Base-by-base conservation (phyloP, 208 protist genomes). In the Acanthamoeba royreba region DNA sequence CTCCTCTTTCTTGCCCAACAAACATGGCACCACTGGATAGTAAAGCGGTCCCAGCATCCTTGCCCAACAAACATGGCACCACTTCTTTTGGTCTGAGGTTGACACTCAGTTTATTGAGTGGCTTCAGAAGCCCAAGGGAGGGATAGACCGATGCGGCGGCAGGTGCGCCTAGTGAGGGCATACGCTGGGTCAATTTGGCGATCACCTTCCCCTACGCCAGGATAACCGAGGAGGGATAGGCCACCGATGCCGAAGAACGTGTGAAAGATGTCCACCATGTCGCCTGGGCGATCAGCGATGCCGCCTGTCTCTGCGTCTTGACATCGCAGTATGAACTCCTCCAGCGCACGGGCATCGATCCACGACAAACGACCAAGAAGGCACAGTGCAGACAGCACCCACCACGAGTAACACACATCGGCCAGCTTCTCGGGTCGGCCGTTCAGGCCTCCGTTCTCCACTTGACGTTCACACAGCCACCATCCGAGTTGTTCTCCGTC, bases 351-450 rank as follows among this genome's bases (percentile, higher is more conserved):
- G 13, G 89, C 94, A 95, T 99, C 97, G 63, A 99, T 99, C 98
- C 98, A 99, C 63, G 98, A 81, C 4, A 98, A 85, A 2, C 97
- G 94, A 0, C 98, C 97, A 19, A 99, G 95, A 49, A 99, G 98
- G 11, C 95, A 94, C 19, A 99, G 94, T 2, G 99, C 97, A 1
- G 99, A 98, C 8, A 99, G 95, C 4, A 99, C 99, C 99, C 99
- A 99, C 99, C 99, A 99, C 66, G 98, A 99, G 93, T 99, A 99
- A 97, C 99, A 99, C 43, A 98, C 99, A 94, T 99, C 99, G 19
- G 99, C 98, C 92, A 99, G 97, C 95, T 99, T 99, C 95, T 99
- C 99, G 1, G 99, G 99, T 9, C 99, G 96, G 0, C 99, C 99
- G 95, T 99, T 99, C 22, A 99, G 97, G 2, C 99, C 99, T 33